Evolutionary conservation across 2,329 filamentous ascomycete genomes (phyloP), one percentile per base, ranked within the genome.

Genomic region (Aaosphaeria pasadenensis): DNA sequence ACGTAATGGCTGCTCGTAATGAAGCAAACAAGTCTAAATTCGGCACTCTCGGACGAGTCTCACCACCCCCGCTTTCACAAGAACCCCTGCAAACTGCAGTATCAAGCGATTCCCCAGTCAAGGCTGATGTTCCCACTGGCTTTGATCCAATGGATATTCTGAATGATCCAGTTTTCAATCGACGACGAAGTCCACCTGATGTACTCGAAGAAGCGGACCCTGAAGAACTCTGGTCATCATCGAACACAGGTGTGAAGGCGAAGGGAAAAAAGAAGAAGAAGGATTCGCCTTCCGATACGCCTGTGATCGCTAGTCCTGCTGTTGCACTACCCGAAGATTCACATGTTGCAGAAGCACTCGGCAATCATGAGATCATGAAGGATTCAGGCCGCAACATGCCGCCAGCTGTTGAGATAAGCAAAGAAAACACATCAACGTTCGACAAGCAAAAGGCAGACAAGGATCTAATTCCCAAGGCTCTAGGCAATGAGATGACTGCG

Each of bases 241-340:
- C 70, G 38, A 77, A 74, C 56, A 77, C 75, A 59, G 62, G 60
- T 32, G 77, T 74, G 64, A 76, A 76, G 51, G 60, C 64, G 6
- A 77, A 75, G 54, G 64, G 67, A 13, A 77, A 76, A 62, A 74
- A 76, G 59, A 63, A 59, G 17, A 24, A 24, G 17, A 24, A 24
- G 3, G 17, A 24, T 24, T 24, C 17, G 17, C 17, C 17, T 24
- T 24, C 17, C 17, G 17, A 24, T 3, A 24, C 17, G 17, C 17
- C 17, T 3, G 2, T 24, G 17, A 24, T 24, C 17, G 17, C 17
- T 24, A 24, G 17, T 24, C 17, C 17, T 24, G 17, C 17, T 24
- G 17, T 24, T 24, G 17, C 17, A 2, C 17, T 24, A 24, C 17
- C 17, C 17, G 17, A 24, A 24, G 17, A 24, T 2, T 24, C 17